Conservation (phyloP, 176 grass and related monocot species). For the Elymus sibiricus region DNA sequence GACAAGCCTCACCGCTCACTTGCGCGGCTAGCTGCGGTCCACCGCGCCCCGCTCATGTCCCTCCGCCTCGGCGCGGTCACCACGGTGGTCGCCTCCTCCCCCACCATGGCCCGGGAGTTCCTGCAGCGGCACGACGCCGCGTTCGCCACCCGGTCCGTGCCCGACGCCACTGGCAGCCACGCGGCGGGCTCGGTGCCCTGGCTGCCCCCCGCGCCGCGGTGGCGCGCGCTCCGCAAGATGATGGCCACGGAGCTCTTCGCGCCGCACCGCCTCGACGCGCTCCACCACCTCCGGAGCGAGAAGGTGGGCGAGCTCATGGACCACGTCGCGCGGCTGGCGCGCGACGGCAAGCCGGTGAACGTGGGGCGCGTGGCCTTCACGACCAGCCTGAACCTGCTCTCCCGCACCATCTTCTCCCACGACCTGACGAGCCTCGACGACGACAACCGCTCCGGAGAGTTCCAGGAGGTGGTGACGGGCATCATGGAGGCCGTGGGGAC, state of each 20-base stretch:
- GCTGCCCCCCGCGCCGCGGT: not conserved
- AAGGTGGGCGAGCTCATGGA: conserved; percentile 16
- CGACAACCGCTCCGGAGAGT: conserved; percentile 15
- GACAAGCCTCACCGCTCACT: conserved; percentile 28
- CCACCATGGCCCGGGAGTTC: conserved; percentile 12
- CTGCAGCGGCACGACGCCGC: conserved; percentile 36
- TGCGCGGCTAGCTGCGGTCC: conserved; percentile 3
- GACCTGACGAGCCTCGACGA: conserved; percentile 30
- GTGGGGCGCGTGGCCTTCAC: conserved; percentile 40
- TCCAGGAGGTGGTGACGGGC: conserved; percentile 10
- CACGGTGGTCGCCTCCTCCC: conserved; percentile 27
- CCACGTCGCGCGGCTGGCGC: not conserved
- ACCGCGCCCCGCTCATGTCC: conserved; percentile 28
- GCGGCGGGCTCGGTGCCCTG: not conserved
- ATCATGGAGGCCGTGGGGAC: conserved; percentile 26
- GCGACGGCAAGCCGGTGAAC: not conserved
- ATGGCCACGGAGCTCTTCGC: conserved; percentile 28
- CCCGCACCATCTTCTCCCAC: conserved; percentile 41
- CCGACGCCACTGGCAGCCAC: not conserved
- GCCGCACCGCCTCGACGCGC: conserved; percentile 20
- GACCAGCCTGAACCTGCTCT: conserved; percentile 43
- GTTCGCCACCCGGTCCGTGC: not conserved
- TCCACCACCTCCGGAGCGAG: not conserved
- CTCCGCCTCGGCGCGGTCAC: conserved; percentile 31
- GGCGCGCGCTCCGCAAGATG: conserved; percentile 23